These are phyloP conservation scores for Sporothrix sp. DNA, from an alignment of 2,329 filamentous ascomycete genomes.

Conservation along the genomic window DNA sequence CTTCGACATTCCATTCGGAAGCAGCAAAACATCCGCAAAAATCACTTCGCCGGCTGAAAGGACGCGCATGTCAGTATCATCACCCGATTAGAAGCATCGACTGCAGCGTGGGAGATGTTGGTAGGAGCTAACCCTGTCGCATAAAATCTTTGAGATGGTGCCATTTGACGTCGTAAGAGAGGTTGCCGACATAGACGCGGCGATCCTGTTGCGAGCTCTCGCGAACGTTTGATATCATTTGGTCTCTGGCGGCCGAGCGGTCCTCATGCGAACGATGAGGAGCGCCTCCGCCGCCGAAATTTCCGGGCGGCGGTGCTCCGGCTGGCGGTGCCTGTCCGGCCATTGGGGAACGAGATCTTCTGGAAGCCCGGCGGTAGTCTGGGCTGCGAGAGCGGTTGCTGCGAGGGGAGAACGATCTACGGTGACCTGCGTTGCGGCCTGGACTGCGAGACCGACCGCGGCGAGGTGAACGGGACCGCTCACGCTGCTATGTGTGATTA, in stretches of 20 bases:
- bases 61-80: slow-evolving; percentile 28
- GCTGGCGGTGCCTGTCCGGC: slow-evolving; percentile 58
- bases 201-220: slow-evolving; percentile 97
- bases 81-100: neutral
- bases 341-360: slow-evolving; percentile 81
- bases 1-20: slow-evolving; percentile 99
- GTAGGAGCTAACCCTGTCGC: slow-evolving; percentile 74
- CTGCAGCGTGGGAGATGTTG: neutral
- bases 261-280: slow-evolving; percentile 76
- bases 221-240: slow-evolving; percentile 91
- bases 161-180: slow-evolving; percentile 99
- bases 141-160: slow-evolving; percentile 99
- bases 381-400: slow-evolving; percentile 67
- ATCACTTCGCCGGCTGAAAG: slow-evolving; percentile 87
- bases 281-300: slow-evolving; percentile 46
- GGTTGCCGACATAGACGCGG: slow-evolving; percentile 97
- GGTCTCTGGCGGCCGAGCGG: slow-evolving; percentile 71
- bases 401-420: slow-evolving; percentile 69
- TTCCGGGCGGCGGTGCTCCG: slow-evolving; percentile 56
- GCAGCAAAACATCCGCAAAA: slow-evolving; percentile 97
- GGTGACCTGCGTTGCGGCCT: slow-evolving; percentile 53
- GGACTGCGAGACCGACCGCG: slow-evolving; percentile 79
- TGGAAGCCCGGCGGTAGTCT: slow-evolving; percentile 62
- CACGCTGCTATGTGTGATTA: slow-evolving; percentile 50
- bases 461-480: slow-evolving; percentile 71